Evolutionary conservation across 768 basidiomycete species (phyloP), one percentile per base, ranked within the genome.

Genomic region (Mycena chlorophos): DNA sequence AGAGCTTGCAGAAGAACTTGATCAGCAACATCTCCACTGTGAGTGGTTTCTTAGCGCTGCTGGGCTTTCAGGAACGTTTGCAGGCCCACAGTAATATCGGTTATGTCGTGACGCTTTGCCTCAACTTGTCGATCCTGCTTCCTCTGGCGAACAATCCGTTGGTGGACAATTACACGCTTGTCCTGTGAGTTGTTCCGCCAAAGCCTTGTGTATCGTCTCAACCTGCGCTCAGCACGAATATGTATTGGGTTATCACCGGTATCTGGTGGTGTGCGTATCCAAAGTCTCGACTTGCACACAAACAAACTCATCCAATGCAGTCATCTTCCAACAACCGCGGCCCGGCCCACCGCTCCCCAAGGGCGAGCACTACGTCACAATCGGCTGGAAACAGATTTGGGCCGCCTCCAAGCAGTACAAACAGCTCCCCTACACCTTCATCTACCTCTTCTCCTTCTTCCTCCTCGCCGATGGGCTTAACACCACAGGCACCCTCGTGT

Each of bases 321-420:
- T 94, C 62, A 80, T 93, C 48, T 92, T 84, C 68, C 92, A 94
- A 67, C 81, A 89, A 64, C 88, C 86, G n/a, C 84, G 92, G 8
- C 86, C 88, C 2, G 92, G 92, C 0, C 89, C 91, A 50, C 72
- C 84, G 13, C 73, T 94, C 20, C 92, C 92, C 0, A 86, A 85
- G 60, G 86, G 86, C 47, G 85, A 91, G 60, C 79, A 70, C 55
- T 94, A 93, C 63, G 57, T 92, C 25, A 90, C 89, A 0, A 81
- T 94, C 42, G 92, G 92, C 39, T 93, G 88, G 87, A 91, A 89
- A 65, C 90, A 92, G 86, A 89, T 94, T 49, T 93, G 89, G 85
- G 73, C 78, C 14, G 88, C 89, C 1, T 65, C 80, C 56, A 87
- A 84, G 64, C 84, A 92, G 57, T 91, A 88, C 69, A 88, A 83